Conservation (phyloP, 2,329 filamentous ascomycete species). For the Aureobasidium sp. region DNA sequence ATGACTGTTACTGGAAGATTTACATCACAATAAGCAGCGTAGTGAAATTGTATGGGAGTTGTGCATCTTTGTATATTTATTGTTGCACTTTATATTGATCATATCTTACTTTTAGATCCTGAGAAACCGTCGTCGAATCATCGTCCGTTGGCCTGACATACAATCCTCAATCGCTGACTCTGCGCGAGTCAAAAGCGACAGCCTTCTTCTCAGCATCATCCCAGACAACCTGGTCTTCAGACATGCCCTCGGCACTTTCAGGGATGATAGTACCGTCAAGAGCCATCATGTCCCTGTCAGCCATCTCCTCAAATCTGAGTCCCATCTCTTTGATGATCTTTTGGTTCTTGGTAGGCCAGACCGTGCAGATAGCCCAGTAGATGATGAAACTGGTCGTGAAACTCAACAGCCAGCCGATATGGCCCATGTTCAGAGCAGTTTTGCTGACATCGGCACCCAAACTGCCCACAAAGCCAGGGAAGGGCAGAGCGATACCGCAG, state of each 20-base stretch:
- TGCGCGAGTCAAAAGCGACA: constrained; percentile 10
- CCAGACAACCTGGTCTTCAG: constrained; percentile 1
- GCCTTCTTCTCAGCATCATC: constrained; percentile 11
- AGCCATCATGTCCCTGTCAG: constrained; percentile 18
- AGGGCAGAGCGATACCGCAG: constrained; percentile 49
- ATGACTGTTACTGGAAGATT: neutral
- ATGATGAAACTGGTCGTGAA: constrained; percentile 51
- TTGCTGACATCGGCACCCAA: constrained; percentile 33
- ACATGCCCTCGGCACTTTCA: constrained; percentile 11
- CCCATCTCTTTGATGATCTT: constrained; percentile 30
- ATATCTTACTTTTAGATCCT: too few relatives aligned
- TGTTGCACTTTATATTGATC: too few relatives aligned
- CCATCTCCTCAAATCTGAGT: constrained; percentile 25
- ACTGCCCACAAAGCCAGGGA: constrained; percentile 48
- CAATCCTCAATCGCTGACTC: neutral
- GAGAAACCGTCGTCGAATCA: too few relatives aligned
- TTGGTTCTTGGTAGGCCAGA: constrained; percentile 36
- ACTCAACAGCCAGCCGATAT: constrained; percentile 58
- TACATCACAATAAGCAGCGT: neutral
- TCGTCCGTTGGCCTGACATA: too few relatives aligned
- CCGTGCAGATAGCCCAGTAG: constrained; percentile 39
- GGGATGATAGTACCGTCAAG: constrained; percentile 20
- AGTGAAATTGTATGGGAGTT: neutral
- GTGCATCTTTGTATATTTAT: neutral
- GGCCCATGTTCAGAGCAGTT: constrained; percentile 34